These are phyloP conservation scores for Aristolochia californica DNA, from an alignment of 164 flowering plant species.

Conservation along the genomic window DNA sequence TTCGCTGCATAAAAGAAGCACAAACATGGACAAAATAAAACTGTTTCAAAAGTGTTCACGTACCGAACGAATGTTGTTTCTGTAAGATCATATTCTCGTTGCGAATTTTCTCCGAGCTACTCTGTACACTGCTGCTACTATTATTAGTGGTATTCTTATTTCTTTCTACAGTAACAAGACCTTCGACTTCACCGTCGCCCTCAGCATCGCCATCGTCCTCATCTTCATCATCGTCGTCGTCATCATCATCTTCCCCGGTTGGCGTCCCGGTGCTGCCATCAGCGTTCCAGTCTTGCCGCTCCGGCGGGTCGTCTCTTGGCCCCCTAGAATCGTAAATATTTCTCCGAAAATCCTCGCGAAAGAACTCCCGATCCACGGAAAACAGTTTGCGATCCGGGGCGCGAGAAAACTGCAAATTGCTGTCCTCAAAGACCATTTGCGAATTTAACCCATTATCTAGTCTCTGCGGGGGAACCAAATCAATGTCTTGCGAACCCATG, in stretches of 20 bases:
- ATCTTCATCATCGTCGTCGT: slow-evolving; percentile 46
- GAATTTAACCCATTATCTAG: slow-evolving; percentile 33
- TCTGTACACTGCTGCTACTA: slow-evolving; percentile 20
- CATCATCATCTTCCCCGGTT: slow-evolving; percentile 27
- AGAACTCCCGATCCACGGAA: slow-evolving; percentile 40
- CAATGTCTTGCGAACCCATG: slow-evolving; percentile 39
- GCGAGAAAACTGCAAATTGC: slow-evolving; percentile 21
- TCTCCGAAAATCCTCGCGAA: slow-evolving; percentile 34
- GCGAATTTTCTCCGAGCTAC: slow-evolving; percentile 25
- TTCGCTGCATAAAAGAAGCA: background rate
- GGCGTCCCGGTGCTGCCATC: slow-evolving; percentile 5
- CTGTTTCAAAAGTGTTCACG: background rate
- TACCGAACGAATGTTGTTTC: slow-evolving; percentile 39
- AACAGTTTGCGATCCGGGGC: slow-evolving; percentile 13
- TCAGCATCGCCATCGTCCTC: slow-evolving; percentile 32
- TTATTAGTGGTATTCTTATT: slow-evolving; percentile 17
- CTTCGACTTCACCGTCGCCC: slow-evolving; percentile 15
- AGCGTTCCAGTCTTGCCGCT: slow-evolving; percentile 17
- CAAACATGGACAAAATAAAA: too few species aligned
- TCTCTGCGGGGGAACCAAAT: slow-evolving; percentile 23
- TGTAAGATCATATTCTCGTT: slow-evolving; percentile 22
- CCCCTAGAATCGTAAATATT: slow-evolving; percentile 19
- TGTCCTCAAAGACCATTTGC: slow-evolving; percentile 50
- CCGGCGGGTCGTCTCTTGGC: slow-evolving; percentile 19
- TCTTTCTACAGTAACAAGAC: slow-evolving; percentile 19